Percentiles rank a stretch among this genome's conserved stretches.
phyloP scores from a whole-genome alignment of 768 basidiomycete genomes.

The Roridomyces roridus region DNA sequence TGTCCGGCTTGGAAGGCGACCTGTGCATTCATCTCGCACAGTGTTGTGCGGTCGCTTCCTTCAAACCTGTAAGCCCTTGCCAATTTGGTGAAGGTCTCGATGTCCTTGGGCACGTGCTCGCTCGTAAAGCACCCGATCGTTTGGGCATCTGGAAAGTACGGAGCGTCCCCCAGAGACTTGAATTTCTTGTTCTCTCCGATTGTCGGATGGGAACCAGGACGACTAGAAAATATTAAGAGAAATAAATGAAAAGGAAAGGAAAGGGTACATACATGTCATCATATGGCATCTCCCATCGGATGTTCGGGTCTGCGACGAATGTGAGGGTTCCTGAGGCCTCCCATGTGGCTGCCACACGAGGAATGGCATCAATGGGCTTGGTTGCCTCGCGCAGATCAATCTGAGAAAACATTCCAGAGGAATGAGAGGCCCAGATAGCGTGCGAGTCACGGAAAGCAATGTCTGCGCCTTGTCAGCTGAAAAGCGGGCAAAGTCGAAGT shows the following conservation, averaged over 20 bases:
- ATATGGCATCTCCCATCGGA: constrained; percentile 72
- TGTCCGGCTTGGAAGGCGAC: constrained; percentile 65
- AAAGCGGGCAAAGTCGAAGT: constrained; percentile 1
- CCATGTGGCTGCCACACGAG: constrained; percentile 71
- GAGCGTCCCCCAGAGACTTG: constrained; percentile 68
- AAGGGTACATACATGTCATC: constrained; percentile 72
- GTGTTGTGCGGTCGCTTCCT: constrained; percentile 47
- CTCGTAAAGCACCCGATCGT: constrained; percentile 58
- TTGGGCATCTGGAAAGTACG: constrained; percentile 59
- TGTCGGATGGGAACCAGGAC: constrained; percentile 40
- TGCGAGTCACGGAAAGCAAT: constrained; percentile 74
- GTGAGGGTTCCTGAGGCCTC: constrained; percentile 66
- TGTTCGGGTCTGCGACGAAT: constrained; percentile 65
- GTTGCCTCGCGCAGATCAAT: constrained; percentile 71
- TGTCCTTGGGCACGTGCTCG: constrained; percentile 43
- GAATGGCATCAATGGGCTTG: constrained; percentile 71
- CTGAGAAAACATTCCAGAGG: constrained; percentile 80
- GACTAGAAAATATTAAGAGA: constrained; percentile 33
- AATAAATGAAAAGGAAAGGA: neutral
- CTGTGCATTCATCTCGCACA: constrained; percentile 70
- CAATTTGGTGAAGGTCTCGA: constrained; percentile 60
- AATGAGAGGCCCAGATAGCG: constrained; percentile 74
- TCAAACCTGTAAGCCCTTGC: constrained; percentile 68
- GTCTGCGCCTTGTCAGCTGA: constrained; percentile 47
- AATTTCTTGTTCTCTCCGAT: constrained; percentile 38